These are phyloP conservation scores for Tothia fuscella DNA, from an alignment of 2,329 filamentous ascomycete species.

Conservation along the genomic window DNA sequence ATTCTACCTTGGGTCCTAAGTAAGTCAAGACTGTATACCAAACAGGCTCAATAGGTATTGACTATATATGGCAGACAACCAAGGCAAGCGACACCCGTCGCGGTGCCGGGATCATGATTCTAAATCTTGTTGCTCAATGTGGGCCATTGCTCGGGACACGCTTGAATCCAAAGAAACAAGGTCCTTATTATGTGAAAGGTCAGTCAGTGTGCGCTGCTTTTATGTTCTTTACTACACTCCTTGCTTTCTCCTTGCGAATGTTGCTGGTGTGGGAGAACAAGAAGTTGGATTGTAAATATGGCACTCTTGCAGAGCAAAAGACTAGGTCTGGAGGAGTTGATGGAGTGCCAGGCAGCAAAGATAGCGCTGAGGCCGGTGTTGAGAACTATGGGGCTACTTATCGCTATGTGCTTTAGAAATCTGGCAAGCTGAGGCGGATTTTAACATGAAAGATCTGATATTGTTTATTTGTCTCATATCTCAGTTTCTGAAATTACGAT, in stretches of 20 bases:
- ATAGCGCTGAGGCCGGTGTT: slow-evolving; percentile 1
- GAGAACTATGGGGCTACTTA: slow-evolving; percentile 11
- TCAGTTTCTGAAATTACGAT: too few species aligned
- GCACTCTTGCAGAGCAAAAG: slow-evolving; percentile 48
- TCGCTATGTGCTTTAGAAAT: slow-evolving; percentile 11
- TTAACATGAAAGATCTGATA: too few species aligned
- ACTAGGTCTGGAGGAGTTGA: slow-evolving; percentile 33
- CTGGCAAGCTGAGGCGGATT: too few species aligned
- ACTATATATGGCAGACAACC: slow-evolving; percentile 89
- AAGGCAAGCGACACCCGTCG: slow-evolving; percentile 55
- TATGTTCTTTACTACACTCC: slow-evolving; percentile 32
- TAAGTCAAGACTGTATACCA: slow-evolving; percentile 46
- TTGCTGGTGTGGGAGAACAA: slow-evolving; percentile 26
- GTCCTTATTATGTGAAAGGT: slow-evolving; percentile 36
- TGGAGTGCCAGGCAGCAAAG: slow-evolving; percentile 13
- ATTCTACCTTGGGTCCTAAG: slow-evolving; percentile 46
- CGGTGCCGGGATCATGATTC: slow-evolving; percentile 63
- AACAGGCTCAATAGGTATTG: slow-evolving; percentile 50
- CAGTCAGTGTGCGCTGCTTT: slow-evolving; percentile 39
- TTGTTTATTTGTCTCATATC: too few species aligned
- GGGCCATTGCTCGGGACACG: slow-evolving; percentile 50
- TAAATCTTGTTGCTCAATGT: slow-evolving; percentile 73
- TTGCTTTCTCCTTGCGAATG: slow-evolving; percentile 20
- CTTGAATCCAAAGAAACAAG: slow-evolving; percentile 40
- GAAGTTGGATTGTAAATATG: slow-evolving; percentile 30